A percentile compares a stretch with the other conserved stretches of the same genome.
phyloP scores from a whole-genome alignment of 495 filamentous ascomycete species.

The Hyaloscypha variabilis region DNA sequence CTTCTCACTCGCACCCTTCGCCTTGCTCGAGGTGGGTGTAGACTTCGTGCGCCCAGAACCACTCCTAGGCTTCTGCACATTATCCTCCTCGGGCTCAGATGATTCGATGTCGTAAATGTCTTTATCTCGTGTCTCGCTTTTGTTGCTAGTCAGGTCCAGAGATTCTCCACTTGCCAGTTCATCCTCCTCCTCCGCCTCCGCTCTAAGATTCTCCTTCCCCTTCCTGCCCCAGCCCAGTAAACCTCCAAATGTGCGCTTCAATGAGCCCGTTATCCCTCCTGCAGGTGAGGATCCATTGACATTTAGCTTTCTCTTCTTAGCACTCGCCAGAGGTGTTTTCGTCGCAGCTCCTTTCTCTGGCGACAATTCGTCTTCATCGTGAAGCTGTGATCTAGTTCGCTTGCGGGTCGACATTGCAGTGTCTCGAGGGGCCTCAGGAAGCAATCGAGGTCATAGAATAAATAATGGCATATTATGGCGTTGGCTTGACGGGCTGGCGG shows the following conservation, averaged over 20 bases:
- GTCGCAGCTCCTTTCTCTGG: not conserved
- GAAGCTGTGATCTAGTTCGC: slow-evolving; percentile 18
- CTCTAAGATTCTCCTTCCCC: slow-evolving; percentile 17
- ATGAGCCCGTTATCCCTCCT: not conserved
- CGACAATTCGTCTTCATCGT: slow-evolving; percentile 17
- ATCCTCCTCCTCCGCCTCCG: slow-evolving; percentile 11
- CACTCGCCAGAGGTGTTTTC: slow-evolving; percentile 11
- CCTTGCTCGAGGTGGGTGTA: slow-evolving; percentile 1
- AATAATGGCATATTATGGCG: not conserved
- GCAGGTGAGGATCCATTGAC: slow-evolving; percentile 9
- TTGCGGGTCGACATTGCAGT: slow-evolving; percentile 9
- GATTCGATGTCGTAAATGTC: slow-evolving; percentile 9
- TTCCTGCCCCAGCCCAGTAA: slow-evolving; percentile 17
- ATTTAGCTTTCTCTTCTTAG: slow-evolving; percentile 27
- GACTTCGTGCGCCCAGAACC: not conserved
- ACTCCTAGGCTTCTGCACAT: not conserved
- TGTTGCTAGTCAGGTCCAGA: not conserved
- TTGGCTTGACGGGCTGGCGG: not conserved
- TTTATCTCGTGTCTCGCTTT: not conserved
- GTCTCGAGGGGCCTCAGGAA: not conserved
- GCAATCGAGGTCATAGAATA: not conserved
- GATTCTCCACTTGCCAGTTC: slow-evolving; percentile 9
- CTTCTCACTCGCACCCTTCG: slow-evolving; percentile 3
- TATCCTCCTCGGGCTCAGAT: slow-evolving; percentile 10
- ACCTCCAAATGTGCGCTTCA: slow-evolving; percentile 2